Evolutionary conservation across 305 asterid genomes (phyloP).

Genomic region (Fraxinus sp.): DNA sequence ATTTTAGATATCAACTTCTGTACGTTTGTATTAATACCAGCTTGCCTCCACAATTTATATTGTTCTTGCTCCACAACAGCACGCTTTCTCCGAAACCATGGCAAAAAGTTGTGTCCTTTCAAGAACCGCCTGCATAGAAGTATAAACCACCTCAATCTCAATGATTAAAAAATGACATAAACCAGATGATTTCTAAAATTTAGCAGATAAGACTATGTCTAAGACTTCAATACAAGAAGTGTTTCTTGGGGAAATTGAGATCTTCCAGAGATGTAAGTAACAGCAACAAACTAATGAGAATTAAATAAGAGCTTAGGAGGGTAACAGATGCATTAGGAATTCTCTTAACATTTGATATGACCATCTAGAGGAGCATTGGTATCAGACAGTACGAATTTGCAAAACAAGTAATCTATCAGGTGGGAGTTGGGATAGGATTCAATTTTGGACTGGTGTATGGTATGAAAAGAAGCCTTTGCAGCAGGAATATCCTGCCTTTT

Average conservation of each 20-base stretch:
- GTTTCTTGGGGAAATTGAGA: background rate
- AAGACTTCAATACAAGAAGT: constrained; percentile 1
- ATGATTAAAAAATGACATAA: background rate
- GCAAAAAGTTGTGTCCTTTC: constrained; percentile 81
- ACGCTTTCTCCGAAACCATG: constrained; percentile 90
- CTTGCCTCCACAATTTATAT: constrained; percentile 81
- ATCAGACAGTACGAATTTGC: constrained; percentile 13
- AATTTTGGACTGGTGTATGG: background rate
- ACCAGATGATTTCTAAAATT: background rate
- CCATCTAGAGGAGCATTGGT: constrained; percentile 9
- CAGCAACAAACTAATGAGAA: background rate
- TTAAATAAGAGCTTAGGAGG: background rate
- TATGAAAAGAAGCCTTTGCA: background rate
- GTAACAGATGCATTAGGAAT: background rate
- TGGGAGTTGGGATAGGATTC: background rate
- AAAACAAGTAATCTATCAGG: background rate
- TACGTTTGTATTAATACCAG: constrained; percentile 72
- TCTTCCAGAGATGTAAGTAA: background rate
- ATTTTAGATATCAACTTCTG: constrained; percentile 53
- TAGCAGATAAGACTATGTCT: background rate
- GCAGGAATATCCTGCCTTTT: constrained; percentile 1
- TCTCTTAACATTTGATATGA: constrained; percentile 6
- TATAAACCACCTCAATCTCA: constrained; percentile 21
- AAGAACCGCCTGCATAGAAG: constrained; percentile 68
- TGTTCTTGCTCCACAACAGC: constrained; percentile 96